These are phyloP conservation scores for Alternaria longipes DNA, from an alignment of 2,329 filamentous ascomycete species.

Conservation along the genomic window DNA sequence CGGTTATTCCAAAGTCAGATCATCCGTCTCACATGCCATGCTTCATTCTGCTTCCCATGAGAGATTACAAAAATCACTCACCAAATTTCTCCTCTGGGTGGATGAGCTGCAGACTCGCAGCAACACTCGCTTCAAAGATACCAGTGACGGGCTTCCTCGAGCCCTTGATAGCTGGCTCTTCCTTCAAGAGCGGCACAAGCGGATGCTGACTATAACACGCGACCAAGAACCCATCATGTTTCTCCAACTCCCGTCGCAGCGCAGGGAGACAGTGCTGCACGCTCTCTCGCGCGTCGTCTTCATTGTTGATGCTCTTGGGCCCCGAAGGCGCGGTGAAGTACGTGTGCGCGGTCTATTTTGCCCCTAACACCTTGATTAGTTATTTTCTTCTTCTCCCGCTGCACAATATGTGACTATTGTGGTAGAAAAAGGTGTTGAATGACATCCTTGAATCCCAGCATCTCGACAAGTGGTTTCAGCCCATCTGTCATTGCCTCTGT, in stretches of 20 bases:
- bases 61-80: too few relatives aligned
- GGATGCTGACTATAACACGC: constrained; percentile 90
- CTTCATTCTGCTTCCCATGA: too few relatives aligned
- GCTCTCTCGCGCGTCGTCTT: constrained; percentile 71
- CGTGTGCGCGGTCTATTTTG: constrained; percentile 57
- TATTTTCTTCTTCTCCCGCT: too few relatives aligned
- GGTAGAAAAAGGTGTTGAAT: constrained; percentile 35
- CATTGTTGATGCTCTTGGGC: constrained; percentile 81
- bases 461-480: constrained; percentile 62
- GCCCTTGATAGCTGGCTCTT: constrained; percentile 50
- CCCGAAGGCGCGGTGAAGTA: constrained; percentile 74
- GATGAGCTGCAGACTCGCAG: constrained; percentile 67
- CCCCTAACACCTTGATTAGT: too few relatives aligned
- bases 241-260: constrained; percentile 56
- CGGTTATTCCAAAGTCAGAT: too few relatives aligned
- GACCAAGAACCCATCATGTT: constrained; percentile 80
- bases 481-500: constrained; percentile 75
- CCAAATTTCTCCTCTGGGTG: constrained; percentile 71
- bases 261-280: constrained; percentile 68
- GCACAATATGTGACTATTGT: fast-evolving
- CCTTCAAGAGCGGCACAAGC: constrained; percentile 70
- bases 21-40: too few relatives aligned
- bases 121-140: constrained; percentile 87
- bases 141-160: constrained; percentile 70
- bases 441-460: constrained; percentile 56